Evolutionary conservation across 2,329 filamentous ascomycete species (phyloP).

Genomic region (Aureobasidium lini): DNA sequence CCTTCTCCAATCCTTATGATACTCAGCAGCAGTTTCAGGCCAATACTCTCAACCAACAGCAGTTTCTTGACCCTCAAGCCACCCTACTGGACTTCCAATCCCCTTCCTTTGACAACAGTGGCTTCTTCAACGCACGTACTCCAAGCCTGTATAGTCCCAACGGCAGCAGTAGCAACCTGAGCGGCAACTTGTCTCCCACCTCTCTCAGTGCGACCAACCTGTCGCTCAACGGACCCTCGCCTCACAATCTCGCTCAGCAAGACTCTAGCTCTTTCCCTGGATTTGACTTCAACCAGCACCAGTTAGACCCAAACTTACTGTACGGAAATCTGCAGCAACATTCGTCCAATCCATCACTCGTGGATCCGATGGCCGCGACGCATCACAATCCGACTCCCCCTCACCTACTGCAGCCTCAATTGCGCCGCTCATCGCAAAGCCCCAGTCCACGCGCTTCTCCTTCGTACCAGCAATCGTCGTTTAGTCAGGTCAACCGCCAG

Average conservation of each 20-base stretch:
- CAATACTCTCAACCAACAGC: constrained; percentile 3
- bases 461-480: constrained; percentile 44
- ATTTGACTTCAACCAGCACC: constrained; percentile 46
- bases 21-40: constrained; percentile 5
- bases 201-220: constrained; percentile 20
- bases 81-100: constrained; percentile 10
- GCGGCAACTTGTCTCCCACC: constrained; percentile 31
- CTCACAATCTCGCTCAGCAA: constrained; percentile 21
- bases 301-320: constrained; percentile 55
- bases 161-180: constrained; percentile 31
- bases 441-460: constrained; percentile 49
- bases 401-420: constrained; percentile 48
- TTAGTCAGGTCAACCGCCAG: constrained; percentile 50
- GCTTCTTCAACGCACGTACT: constrained; percentile 31
- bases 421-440: constrained; percentile 44
- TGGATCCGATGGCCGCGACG: constrained; percentile 45
- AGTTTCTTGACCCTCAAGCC: constrained; percentile 14
- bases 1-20: constrained; percentile 1
- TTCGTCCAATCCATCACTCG: constrained; percentile 39
- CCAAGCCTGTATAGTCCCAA: constrained; percentile 19
- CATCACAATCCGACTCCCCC: constrained; percentile 47
- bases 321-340: constrained; percentile 39
- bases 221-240: constrained; percentile 22
- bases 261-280: constrained; percentile 48
- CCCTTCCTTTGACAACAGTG: constrained; percentile 26